phyloP scores from a whole-genome alignment of 352 stramenopile genomes.

The Globisporangium perplexum region DNA sequence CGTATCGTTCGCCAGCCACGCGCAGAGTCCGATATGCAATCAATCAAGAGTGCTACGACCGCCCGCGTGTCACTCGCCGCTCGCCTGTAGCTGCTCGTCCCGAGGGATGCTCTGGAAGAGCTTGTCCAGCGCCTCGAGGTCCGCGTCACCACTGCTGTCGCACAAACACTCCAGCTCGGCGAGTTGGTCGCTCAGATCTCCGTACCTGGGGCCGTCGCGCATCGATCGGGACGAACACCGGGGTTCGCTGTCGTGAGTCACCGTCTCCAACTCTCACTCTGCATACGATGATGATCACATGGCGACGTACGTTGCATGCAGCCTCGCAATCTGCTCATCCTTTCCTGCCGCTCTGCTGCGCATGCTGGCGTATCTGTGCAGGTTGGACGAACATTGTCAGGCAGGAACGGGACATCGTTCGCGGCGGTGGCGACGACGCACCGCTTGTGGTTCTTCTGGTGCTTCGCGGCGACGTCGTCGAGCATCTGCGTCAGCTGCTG shows the following conservation, averaged over 20 bases:
- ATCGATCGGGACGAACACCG: background rate
- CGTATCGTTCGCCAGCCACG: no score
- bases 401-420: background rate
- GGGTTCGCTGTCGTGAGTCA: background rate
- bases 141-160: slow-evolving; percentile 22
- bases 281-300: background rate
- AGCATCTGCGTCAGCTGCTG: slow-evolving; percentile 31
- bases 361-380: slow-evolving; percentile 24
- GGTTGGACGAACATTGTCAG: background rate
- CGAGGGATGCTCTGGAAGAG: slow-evolving; percentile 42
- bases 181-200: slow-evolving; percentile 31
- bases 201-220: slow-evolving; percentile 22
- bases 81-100: slow-evolving; percentile 24
- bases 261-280: background rate
- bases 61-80: background rate
- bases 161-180: slow-evolving; percentile 34
- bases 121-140: slow-evolving; percentile 31
- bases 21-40: no score
- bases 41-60: no score
- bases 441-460: slow-evolving; percentile 36
- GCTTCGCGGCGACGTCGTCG: slow-evolving; percentile 26
- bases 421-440: slow-evolving; percentile 7
- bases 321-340: slow-evolving; percentile 13
- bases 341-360: slow-evolving; percentile 23
- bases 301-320: slow-evolving; percentile 11